A percentile compares a stretch with the other conserved stretches of the same genome.
These are phyloP conservation scores for Sequoiadendron giganteum DNA, from an alignment of 75 land plant genomes.

Conservation along the genomic window DNA sequence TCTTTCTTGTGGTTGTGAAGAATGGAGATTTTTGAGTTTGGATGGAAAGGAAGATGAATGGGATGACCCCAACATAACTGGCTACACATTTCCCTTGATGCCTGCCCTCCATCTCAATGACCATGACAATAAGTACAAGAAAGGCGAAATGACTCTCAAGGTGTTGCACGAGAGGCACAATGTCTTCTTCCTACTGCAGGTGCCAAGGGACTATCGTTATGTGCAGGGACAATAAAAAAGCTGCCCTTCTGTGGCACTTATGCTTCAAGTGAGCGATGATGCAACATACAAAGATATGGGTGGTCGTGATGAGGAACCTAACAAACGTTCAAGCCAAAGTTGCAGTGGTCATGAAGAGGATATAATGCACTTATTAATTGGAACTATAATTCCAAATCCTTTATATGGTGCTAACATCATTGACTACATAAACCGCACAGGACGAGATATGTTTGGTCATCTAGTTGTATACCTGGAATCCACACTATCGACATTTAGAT, in stretches of 20 bases:
- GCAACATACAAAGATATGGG: conserved; percentile 95
- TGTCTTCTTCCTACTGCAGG: conserved; percentile 79
- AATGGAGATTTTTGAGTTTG: conserved; percentile 66
- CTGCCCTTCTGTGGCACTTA: conserved; percentile 87
- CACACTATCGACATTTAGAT: too few relatives aligned
- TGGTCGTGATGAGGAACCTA: conserved; percentile 61
- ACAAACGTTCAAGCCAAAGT: conserved; percentile 52
- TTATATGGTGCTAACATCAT: conserved; percentile 81
- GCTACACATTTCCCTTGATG: conserved; percentile 50
- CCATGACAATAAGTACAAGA: conserved; percentile 42
- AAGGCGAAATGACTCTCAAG: conserved; percentile 73
- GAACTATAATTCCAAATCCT: conserved; percentile 90
- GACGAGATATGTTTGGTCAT: conserved; percentile 67
- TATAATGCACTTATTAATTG: conserved; percentile 87
- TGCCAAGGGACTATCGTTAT: conserved; percentile 75
- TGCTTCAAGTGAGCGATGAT: conserved; percentile 83
- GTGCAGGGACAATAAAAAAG: conserved; percentile 36
- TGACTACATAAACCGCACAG: conserved; percentile 69
- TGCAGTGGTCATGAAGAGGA: conserved; percentile 94
- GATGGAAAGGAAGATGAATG: conserved; percentile 81
- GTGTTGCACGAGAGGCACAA: conserved; percentile 82
- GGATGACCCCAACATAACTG: conserved; percentile 43
- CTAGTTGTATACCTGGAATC: too few relatives aligned
- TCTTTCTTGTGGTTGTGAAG: too few relatives aligned
- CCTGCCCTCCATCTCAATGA: conserved; percentile 75